These are phyloP conservation scores for Cladosporium sp. DNA, from an alignment of 2,329 filamentous ascomycete species.

Conservation along the genomic window DNA sequence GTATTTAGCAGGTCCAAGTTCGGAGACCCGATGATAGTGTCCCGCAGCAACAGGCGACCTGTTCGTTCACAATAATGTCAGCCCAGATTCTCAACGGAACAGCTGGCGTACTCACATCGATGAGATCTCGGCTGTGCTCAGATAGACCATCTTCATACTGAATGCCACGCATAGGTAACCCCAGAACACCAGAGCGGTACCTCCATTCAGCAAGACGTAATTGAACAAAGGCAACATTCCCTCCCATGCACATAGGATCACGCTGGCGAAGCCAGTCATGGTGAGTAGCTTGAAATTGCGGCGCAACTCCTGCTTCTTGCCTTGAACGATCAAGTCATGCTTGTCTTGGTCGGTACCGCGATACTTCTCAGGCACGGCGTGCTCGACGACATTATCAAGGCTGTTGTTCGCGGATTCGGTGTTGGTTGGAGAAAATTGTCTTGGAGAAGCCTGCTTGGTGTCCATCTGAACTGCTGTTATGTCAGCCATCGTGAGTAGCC, in stretches of 20 bases:
- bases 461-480: neutral
- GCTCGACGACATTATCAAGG: neutral
- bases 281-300: slow-evolving; percentile 12
- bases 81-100: neutral
- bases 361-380: slow-evolving; percentile 9
- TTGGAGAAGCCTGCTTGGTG: neutral
- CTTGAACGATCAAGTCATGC: slow-evolving; percentile 11
- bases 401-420: neutral
- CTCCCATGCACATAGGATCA: slow-evolving; percentile 4
- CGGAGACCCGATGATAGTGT: slow-evolving; percentile 32
- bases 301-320: slow-evolving; percentile 10
- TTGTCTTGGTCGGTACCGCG: slow-evolving; percentile 8
- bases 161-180: slow-evolving; percentile 29
- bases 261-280: slow-evolving; percentile 25
- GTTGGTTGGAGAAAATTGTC: neutral
- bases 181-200: slow-evolving; percentile 32
- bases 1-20: slow-evolving; percentile 39
- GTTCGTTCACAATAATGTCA: neutral
- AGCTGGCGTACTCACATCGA: slow-evolving; percentile 24
- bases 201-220: slow-evolving; percentile 16
- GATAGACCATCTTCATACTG: slow-evolving; percentile 17
- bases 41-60: slow-evolving; percentile 26
- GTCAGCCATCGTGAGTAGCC: neutral
- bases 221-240: slow-evolving; percentile 3
- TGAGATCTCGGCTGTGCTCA: slow-evolving; percentile 32